Evolutionary conservation across 2,329 filamentous ascomycete genomes (phyloP).

Genomic region (Arachnomyces sp.): DNA sequence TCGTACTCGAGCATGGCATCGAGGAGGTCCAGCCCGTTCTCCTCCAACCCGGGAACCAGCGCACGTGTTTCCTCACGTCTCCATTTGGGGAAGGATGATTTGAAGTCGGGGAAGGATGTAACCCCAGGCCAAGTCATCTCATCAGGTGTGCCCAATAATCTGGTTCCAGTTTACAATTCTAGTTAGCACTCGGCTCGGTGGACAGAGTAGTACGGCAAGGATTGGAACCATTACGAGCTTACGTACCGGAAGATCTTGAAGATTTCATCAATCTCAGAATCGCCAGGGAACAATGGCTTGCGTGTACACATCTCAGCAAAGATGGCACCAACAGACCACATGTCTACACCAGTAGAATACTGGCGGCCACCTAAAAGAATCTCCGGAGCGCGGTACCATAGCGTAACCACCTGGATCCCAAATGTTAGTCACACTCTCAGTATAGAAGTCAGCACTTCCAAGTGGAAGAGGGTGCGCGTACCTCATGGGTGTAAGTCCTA

Average conservation of each 20-base stretch:
- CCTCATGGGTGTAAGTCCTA: slow-evolving; percentile 86
- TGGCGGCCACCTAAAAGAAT: slow-evolving; percentile 85
- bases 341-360: slow-evolving; percentile 89
- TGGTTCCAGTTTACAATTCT: slow-evolving; percentile 28
- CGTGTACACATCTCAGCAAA: slow-evolving; percentile 95
- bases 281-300: slow-evolving; percentile 85
- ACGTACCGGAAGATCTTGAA: slow-evolving; percentile 86
- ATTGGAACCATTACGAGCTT: slow-evolving; percentile 11
- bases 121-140: slow-evolving; percentile 83
- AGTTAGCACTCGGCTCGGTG: neutral
- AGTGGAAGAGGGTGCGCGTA: slow-evolving; percentile 24
- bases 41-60: slow-evolving; percentile 67
- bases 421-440: slow-evolving; percentile 5
- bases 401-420: slow-evolving; percentile 62
- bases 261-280: slow-evolving; percentile 89
- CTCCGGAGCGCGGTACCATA: slow-evolving; percentile 89
- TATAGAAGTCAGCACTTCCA: too few relatives aligned
- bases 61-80: slow-evolving; percentile 58
- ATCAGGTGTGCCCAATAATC: slow-evolving; percentile 72
- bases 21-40: slow-evolving; percentile 45
- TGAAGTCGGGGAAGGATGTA: slow-evolving; percentile 92
- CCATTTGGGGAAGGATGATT: slow-evolving; percentile 89
- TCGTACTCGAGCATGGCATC: slow-evolving; percentile 75
- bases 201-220: neutral
- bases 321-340: slow-evolving; percentile 93